Evolutionary conservation across 2,329 filamentous ascomycete species (phyloP).

Genomic region (Colletotrichum gloeosporioides): DNA sequence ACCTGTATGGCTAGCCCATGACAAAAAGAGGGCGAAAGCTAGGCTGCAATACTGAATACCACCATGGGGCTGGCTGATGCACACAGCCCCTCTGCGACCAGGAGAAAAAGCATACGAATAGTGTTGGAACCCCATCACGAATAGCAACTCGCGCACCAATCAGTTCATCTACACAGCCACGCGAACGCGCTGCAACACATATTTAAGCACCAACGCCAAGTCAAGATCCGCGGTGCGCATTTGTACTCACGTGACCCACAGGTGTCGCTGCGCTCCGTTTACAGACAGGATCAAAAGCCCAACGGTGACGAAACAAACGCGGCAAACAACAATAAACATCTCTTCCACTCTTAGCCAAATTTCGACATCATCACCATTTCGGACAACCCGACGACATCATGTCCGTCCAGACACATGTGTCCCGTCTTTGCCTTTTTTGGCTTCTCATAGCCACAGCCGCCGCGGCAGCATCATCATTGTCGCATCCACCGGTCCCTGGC

Average conservation of each 20-base stretch:
- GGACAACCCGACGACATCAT: neutral
- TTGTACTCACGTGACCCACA: neutral
- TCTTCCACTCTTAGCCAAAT: neutral
- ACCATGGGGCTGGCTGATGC: too few species aligned
- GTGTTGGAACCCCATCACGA: neutral
- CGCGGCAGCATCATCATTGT: neutral
- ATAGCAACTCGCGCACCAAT: neutral
- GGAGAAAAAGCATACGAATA: too few species aligned
- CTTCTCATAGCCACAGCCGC: fast-evolving
- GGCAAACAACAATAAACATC: neutral
- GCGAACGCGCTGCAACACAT: neutral
- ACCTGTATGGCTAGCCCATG: too few species aligned
- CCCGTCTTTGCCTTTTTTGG: neutral
- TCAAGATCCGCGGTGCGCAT: neutral
- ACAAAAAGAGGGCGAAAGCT: too few species aligned
- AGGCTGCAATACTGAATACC: too few species aligned
- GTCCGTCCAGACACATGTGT: neutral
- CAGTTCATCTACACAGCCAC: neutral
- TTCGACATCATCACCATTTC: neutral
- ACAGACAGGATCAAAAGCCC: neutral
- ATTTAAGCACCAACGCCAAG: neutral
- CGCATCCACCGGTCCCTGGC: neutral
- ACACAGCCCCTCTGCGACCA: too few species aligned
- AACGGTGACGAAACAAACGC: neutral
- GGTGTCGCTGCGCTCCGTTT: neutral